phyloP scores from a whole-genome alignment of 768 basidiomycete species.

The Polyporus arcularius region DNA sequence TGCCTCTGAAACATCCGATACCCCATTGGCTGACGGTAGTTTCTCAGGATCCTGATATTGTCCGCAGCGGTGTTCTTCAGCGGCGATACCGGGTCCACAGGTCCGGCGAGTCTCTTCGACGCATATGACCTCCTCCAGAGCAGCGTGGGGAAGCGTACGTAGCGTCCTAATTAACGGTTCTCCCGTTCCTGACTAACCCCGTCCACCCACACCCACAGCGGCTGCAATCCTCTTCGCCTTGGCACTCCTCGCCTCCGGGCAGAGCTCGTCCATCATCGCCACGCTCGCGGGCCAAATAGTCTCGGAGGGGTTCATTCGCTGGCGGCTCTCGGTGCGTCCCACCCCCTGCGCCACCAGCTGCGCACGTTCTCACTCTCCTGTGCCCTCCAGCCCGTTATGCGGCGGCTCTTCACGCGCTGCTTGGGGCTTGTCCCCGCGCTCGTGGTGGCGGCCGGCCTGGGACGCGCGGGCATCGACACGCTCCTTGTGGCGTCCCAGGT shows the following conservation, averaged over 20 bases:
- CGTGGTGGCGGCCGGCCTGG: conserved; percentile 72
- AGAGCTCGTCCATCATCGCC: conserved; percentile 88
- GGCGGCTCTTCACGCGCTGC: conserved; percentile 81
- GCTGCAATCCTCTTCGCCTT: conserved; percentile 89
- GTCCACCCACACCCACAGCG: conserved; percentile 39
- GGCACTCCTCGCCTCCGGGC: conserved; percentile 81
- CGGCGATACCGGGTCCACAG: conserved; percentile 40
- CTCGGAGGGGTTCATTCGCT: conserved; percentile 85
- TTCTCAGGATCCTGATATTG: conserved; percentile 72
- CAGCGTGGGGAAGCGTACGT: conserved; percentile 63
- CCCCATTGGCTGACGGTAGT: conserved; percentile 6
- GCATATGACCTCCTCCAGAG: conserved; percentile 74
- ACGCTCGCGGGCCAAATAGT: conserved; percentile 91
- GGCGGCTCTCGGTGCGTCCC: conserved; percentile 69
- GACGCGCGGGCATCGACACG: conserved; percentile 66
- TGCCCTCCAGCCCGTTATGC: conserved; percentile 59
- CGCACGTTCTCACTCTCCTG: conserved; percentile 22
- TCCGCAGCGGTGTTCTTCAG: conserved; percentile 83
- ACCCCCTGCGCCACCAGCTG: background rate
- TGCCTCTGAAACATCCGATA: background rate
- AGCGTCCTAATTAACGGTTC: background rate
- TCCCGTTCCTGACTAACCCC: background rate
- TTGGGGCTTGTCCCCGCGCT: conserved; percentile 84
- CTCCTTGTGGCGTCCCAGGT: conserved; percentile 90
- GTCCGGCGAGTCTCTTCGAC: conserved; percentile 78